Percentiles rank a stretch among this genome's conserved stretches.
phyloP scores from a whole-genome alignment of 2,329 filamentous ascomycete genomes.

The Clonostachys rosea region DNA sequence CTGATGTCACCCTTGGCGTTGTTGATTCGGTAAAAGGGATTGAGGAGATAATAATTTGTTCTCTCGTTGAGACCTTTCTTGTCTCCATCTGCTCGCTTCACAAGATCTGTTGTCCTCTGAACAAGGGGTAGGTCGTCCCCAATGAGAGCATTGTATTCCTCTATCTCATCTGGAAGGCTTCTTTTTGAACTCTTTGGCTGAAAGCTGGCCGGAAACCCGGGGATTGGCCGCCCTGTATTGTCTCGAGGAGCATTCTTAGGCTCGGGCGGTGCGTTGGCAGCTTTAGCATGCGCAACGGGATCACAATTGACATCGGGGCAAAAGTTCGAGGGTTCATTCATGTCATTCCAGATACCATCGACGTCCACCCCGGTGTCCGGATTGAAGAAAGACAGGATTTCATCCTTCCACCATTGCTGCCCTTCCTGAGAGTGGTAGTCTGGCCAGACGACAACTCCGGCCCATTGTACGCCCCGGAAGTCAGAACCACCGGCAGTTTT shows the following conservation, averaged over 20 bases:
- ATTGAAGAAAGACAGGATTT: constrained; percentile 63
- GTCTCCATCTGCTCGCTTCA: neutral
- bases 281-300: constrained; percentile 11
- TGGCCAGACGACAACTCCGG: constrained; percentile 64
- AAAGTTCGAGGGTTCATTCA: constrained; percentile 39
- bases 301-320: constrained; percentile 12
- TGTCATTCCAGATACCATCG: constrained; percentile 73
- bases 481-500: constrained; percentile 45
- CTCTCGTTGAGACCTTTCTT: constrained; percentile 9
- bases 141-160: too few relatives aligned
- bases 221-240: constrained; percentile 2
- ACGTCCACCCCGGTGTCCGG: constrained; percentile 63
- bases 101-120: neutral
- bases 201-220: constrained; percentile 4
- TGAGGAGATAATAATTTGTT: constrained; percentile 4
- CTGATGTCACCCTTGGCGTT: constrained; percentile 34
- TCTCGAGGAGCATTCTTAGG: constrained; percentile 2
- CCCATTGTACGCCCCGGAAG: constrained; percentile 68
- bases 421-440: constrained; percentile 70
- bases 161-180: too few relatives aligned
- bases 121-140: too few relatives aligned
- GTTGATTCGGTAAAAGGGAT: constrained; percentile 7
- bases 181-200: neutral
- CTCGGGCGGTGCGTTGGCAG: constrained; percentile 1
- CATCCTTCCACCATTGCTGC: constrained; percentile 62